Percentiles rank a stretch among this genome's conserved stretches.
Evolutionary conservation across 2,329 filamentous ascomycete species (phyloP).

Genomic region (Xylaria sp.): DNA sequence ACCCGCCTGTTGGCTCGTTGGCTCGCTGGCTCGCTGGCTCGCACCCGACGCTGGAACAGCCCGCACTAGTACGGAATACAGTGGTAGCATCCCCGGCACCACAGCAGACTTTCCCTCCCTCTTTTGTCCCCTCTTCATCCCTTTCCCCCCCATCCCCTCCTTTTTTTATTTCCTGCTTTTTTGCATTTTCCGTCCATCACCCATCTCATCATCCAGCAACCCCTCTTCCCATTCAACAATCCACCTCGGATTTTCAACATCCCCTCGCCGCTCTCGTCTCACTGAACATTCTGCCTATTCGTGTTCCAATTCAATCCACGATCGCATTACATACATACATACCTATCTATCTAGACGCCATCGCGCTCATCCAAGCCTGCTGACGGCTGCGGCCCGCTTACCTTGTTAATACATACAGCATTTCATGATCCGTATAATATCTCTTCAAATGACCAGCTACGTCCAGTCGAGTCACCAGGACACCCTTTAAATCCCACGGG

Average conservation of each 20-base stretch:
- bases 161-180: conserved; percentile 30
- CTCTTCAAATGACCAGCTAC: conserved; percentile 50
- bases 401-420: conserved; percentile 35
- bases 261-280: conserved; percentile 23
- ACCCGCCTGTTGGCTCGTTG: conserved; percentile 14
- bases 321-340: conserved; percentile 29
- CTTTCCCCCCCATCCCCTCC: conserved; percentile 30
- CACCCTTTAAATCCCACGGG: conserved; percentile 69
- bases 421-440: conserved; percentile 52
- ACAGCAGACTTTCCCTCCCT: conserved; percentile 28
- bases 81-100: conserved; percentile 9
- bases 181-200: conserved; percentile 25
- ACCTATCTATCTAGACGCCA: conserved; percentile 15
- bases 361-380: conserved; percentile 28
- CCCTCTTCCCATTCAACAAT: conserved; percentile 27
- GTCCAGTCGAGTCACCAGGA: conserved; percentile 48
- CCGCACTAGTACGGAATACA: conserved; percentile 1
- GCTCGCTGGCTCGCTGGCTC: conserved; percentile 21
- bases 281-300: conserved; percentile 7
- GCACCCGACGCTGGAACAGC: conserved; percentile 14
- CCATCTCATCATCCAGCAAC: conserved; percentile 24
- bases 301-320: conserved; percentile 21
- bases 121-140: conserved; percentile 31
- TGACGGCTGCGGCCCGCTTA: conserved; percentile 34
- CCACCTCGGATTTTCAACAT: conserved; percentile 21